Evolutionary conservation across 2,329 filamentous ascomycete genomes (phyloP).

Genomic region (Alternaria gansuensis): DNA sequence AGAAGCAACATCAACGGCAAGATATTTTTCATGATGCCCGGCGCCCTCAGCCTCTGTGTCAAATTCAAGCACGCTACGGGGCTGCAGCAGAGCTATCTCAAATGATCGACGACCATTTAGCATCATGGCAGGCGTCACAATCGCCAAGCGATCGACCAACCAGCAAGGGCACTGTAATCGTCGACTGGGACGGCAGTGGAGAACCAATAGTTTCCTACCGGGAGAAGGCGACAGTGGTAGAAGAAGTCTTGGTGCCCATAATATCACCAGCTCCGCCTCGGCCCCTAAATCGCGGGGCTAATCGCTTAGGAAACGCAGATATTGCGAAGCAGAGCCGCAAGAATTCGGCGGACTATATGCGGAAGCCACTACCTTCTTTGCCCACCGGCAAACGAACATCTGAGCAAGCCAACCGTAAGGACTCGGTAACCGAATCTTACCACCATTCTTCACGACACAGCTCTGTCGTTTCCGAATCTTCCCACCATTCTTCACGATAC

Average conservation of each 20-base stretch:
- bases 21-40: slow-evolving; percentile 8
- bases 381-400: neutral
- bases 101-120: slow-evolving; percentile 34
- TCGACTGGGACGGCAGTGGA: slow-evolving; percentile 31
- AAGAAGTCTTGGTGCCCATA: neutral
- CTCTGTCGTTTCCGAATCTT: neutral
- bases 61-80: slow-evolving; percentile 8
- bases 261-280: neutral
- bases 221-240: neutral
- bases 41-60: slow-evolving; percentile 19
- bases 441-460: neutral
- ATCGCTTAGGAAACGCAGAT: neutral
- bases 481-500: neutral
- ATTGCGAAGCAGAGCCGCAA: neutral
- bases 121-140: slow-evolving; percentile 20
- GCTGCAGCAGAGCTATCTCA: slow-evolving; percentile 2
- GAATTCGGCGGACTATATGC: neutral
- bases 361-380: neutral
- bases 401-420: neutral
- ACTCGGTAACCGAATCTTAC: neutral
- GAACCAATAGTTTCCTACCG: slow-evolving; percentile 6
- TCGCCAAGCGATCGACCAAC: slow-evolving; percentile 1
- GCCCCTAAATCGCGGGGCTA: neutral
- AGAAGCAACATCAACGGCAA: neutral
- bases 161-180: slow-evolving; percentile 31